Evolutionary conservation across 2,329 filamentous ascomycete genomes (phyloP).

Genomic region (Pezicula rhizophila): DNA sequence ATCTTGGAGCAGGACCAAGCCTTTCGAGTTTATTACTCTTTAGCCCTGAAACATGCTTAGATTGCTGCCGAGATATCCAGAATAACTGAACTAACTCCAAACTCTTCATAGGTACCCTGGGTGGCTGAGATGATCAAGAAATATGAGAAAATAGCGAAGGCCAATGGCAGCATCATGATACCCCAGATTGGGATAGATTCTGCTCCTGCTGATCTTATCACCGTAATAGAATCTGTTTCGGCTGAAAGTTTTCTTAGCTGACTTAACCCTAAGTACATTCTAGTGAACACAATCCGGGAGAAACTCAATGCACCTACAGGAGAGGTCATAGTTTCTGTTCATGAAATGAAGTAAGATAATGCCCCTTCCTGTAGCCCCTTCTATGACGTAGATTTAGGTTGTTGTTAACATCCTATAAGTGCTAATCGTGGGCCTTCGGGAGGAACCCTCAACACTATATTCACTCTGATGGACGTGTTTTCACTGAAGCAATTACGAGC

Average conservation of each 20-base stretch:
- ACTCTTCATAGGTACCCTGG: slow-evolving; percentile 34
- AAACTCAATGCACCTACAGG: slow-evolving; percentile 42
- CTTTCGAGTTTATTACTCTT: too few relatives aligned
- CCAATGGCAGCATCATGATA: slow-evolving; percentile 51
- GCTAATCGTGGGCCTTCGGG: slow-evolving; percentile 44
- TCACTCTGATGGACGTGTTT: slow-evolving; percentile 52
- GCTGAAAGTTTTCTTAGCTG: too few relatives aligned
- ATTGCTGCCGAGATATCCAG: too few relatives aligned
- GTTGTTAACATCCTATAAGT: slow-evolving; percentile 11
- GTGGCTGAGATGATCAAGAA: slow-evolving; percentile 54
- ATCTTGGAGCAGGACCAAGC: too few relatives aligned
- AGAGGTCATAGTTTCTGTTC: slow-evolving; percentile 47
- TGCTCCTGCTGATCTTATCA: slow-evolving; percentile 18
- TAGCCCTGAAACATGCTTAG: too few relatives aligned
- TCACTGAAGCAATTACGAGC: slow-evolving; percentile 40
- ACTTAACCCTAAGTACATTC: slow-evolving; percentile 25
- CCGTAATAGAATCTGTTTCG: too few relatives aligned
- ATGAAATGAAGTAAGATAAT: slow-evolving; percentile 33
- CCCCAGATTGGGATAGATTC: slow-evolving; percentile 58
- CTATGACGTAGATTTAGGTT: neutral
- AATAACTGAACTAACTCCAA: too few relatives aligned
- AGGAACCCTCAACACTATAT: slow-evolving; percentile 62
- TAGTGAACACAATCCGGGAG: slow-evolving; percentile 41
- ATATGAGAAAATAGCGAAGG: slow-evolving; percentile 47
- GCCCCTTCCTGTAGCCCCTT: neutral